phyloP scores from a whole-genome alignment of 176 grass and related monocot species.

The Calamus simplicifolius region DNA sequence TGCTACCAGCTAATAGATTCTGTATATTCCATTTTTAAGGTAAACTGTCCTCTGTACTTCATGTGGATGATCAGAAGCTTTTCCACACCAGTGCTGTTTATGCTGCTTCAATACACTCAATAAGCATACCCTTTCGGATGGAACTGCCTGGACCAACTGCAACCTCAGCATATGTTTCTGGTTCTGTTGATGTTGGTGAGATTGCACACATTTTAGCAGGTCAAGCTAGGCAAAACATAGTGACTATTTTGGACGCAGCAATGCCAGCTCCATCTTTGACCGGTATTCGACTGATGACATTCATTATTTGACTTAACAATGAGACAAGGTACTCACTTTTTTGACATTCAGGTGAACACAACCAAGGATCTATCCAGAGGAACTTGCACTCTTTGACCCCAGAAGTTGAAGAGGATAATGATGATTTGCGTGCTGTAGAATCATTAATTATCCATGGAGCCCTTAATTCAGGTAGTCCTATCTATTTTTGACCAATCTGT shows the following conservation, averaged over 20 bases:
- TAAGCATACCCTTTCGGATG: slow-evolving; percentile 58
- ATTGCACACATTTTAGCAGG: slow-evolving; percentile 55
- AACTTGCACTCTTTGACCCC: slow-evolving; percentile 50
- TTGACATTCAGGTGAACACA: slow-evolving; percentile 35
- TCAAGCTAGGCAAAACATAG: slow-evolving; percentile 74
- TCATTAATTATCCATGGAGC: slow-evolving; percentile 63
- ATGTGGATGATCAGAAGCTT: slow-evolving; percentile 57
- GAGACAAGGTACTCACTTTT: slow-evolving; percentile 8
- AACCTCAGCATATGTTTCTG: slow-evolving; percentile 30
- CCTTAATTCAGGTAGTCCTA: slow-evolving; percentile 50
- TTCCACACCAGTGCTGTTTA: slow-evolving; percentile 81
- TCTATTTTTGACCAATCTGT: slow-evolving; percentile 9
- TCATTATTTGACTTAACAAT: neutral
- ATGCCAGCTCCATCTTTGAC: slow-evolving; percentile 74
- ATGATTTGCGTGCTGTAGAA: slow-evolving; percentile 71
- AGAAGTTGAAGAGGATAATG: slow-evolving; percentile 51
- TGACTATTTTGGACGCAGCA: slow-evolving; percentile 62
- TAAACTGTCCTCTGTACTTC: slow-evolving; percentile 42
- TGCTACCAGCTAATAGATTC: no score
- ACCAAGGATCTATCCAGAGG: slow-evolving; percentile 38
- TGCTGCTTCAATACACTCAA: slow-evolving; percentile 71
- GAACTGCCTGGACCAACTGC: slow-evolving; percentile 25
- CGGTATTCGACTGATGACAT: slow-evolving; percentile 25
- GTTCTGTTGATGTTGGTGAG: slow-evolving; percentile 60
- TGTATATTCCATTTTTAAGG: slow-evolving; percentile 29